Conservation (phyloP, 2,329 filamentous ascomycete species). For the Aspergillus quadricinctus region DNA sequence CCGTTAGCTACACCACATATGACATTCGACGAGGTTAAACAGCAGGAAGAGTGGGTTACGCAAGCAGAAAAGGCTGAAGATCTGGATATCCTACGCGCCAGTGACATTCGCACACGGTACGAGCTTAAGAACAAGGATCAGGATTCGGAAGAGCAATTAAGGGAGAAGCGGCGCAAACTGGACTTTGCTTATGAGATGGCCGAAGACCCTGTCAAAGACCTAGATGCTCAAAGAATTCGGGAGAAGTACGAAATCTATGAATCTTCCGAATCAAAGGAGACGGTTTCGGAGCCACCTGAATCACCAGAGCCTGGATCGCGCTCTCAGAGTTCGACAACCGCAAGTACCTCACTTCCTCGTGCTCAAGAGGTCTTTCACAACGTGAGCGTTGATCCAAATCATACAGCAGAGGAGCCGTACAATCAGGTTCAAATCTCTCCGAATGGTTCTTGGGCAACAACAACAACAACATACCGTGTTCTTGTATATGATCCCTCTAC, state of each 20-base stretch:
- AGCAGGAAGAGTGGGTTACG: slow-evolving; percentile 3
- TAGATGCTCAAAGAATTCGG: slow-evolving; percentile 20
- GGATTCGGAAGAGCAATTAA: slow-evolving; percentile 15
- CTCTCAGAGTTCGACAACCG: not conserved
- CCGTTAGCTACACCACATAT: not conserved
- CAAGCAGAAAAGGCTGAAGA: slow-evolving; percentile 24
- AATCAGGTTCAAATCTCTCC: not conserved
- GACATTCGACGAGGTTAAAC: not conserved
- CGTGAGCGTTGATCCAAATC: not conserved
- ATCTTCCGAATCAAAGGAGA: not conserved
- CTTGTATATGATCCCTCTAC: slow-evolving; percentile 35
- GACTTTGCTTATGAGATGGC: slow-evolving; percentile 18
- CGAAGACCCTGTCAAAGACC: slow-evolving; percentile 8
- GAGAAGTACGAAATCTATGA: slow-evolving; percentile 15
- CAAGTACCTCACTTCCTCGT: not conserved
- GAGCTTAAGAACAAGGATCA: slow-evolving; percentile 17
- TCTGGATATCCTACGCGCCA: slow-evolving; percentile 31
- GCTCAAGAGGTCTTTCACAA: not conserved
- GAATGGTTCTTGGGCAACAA: slow-evolving; percentile 1
- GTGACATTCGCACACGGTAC: slow-evolving; percentile 33
- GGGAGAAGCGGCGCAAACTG: slow-evolving; percentile 13
- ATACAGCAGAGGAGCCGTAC: no score
- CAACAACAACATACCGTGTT: slow-evolving; percentile 28
- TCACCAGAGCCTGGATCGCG: not conserved
- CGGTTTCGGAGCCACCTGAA: not conserved